phyloP scores from a whole-genome alignment of 768 basidiomycete species.

The Boletales sp. region DNA sequence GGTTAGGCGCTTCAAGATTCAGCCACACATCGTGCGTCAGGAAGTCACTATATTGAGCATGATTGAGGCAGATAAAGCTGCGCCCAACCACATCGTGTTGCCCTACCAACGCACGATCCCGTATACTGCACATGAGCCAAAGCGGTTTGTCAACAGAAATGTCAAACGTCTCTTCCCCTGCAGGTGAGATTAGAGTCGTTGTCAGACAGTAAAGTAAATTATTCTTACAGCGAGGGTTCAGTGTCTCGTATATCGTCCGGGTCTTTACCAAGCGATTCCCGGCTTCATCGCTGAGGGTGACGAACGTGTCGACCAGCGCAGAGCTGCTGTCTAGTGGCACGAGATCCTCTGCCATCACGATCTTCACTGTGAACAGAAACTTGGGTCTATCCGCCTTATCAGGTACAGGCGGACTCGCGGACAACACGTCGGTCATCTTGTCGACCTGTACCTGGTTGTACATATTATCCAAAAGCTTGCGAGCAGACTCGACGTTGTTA shows the following conservation, averaged over 20 bases:
- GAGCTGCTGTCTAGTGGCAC: constrained; percentile 70
- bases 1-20: constrained; percentile 65
- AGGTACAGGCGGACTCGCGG: constrained; percentile 61
- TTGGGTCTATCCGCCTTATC: constrained; percentile 62
- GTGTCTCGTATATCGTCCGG: constrained; percentile 88
- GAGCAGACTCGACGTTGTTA: constrained; percentile 93
- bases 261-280: constrained; percentile 92
- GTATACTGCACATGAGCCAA: constrained; percentile 95
- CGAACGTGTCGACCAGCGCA: constrained; percentile 87
- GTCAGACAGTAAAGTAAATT: background rate
- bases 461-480: constrained; percentile 88
- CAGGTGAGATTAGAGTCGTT: constrained; percentile 6
- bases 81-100: constrained; percentile 93
- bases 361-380: constrained; percentile 92
- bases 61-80: constrained; percentile 90
- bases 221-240: constrained; percentile 82
- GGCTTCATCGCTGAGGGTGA: constrained; percentile 90
- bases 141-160: constrained; percentile 89
- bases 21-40: constrained; percentile 90
- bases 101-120: constrained; percentile 85
- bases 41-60: constrained; percentile 82
- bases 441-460: constrained; percentile 91
- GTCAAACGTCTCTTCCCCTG: constrained; percentile 98
- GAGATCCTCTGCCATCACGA: constrained; percentile 88
- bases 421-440: constrained; percentile 65